phyloP scores from a whole-genome alignment of 2,329 filamentous ascomycete species.

The Aspergillus persii region DNA sequence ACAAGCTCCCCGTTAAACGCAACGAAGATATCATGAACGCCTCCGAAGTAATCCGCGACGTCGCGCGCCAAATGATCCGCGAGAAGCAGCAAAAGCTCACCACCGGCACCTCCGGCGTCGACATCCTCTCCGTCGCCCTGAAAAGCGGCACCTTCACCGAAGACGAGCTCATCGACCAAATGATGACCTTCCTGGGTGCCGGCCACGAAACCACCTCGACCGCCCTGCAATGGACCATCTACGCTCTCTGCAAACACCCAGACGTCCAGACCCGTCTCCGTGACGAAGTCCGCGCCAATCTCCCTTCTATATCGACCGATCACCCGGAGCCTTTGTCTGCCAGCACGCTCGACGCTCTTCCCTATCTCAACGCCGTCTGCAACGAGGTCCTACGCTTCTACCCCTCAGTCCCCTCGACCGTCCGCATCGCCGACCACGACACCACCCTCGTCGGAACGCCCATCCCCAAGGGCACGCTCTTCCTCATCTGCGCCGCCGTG shows the following conservation, averaged over 20 bases:
- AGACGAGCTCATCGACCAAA: constrained; percentile 78
- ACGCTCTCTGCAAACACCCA: constrained; percentile 65
- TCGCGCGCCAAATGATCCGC: constrained; percentile 66
- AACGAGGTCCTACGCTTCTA: constrained; percentile 73
- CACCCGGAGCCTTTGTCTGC: constrained; percentile 66
- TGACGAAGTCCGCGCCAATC: constrained; percentile 61
- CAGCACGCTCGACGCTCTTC: constrained; percentile 63
- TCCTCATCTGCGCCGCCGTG: constrained; percentile 65
- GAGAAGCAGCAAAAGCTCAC: constrained; percentile 63
- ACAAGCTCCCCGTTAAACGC: constrained; percentile 64
- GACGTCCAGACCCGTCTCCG: constrained; percentile 66
- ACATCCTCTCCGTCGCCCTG: constrained; percentile 79
- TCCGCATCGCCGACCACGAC: constrained; percentile 64
- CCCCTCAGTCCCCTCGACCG: constrained; percentile 68
- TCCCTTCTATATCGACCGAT: constrained; percentile 54
- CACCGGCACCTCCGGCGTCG: constrained; percentile 47
- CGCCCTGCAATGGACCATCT: constrained; percentile 72
- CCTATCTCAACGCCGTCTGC: constrained; percentile 77
- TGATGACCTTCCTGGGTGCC: constrained; percentile 86
- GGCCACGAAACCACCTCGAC: constrained; percentile 78
- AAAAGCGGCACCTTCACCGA: constrained; percentile 73
- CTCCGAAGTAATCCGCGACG: constrained; percentile 58
- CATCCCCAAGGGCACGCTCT: constrained; percentile 67
- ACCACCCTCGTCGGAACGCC: constrained; percentile 63
- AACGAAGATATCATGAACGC: constrained; percentile 65